Percentiles rank a stretch among this genome's conserved stretches.
Evolutionary conservation across 75 land plant genomes (phyloP).

Genomic region (Pseudotsuga menziesii): DNA sequence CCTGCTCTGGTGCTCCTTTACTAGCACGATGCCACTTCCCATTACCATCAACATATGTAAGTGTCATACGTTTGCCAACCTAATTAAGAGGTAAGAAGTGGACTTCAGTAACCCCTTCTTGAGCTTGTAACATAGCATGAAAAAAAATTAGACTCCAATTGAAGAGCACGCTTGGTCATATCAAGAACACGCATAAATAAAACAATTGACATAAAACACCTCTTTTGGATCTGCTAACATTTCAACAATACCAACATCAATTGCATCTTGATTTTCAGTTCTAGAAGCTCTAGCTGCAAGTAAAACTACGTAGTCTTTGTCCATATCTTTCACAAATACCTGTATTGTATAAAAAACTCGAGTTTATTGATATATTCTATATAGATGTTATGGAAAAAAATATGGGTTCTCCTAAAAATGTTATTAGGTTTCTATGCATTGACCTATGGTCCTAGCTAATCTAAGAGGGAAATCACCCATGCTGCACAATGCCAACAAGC

Average conservation of each 20-base stretch:
- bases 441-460: no score
- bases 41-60: conserved; percentile 66
- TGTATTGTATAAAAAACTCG: background rate
- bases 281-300: conserved; percentile 48
- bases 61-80: conserved; percentile 80
- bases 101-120: conserved; percentile 57
- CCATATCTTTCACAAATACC: conserved; percentile 47
- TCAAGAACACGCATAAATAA: background rate
- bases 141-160: background rate
- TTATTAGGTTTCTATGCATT: background rate
- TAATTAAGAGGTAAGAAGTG: conserved; percentile 81
- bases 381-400: background rate
- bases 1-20: conserved; percentile 93
- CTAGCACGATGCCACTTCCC: conserved; percentile 82
- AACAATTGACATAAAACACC: conserved; percentile 13
- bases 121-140: conserved; percentile 33
- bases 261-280: conserved; percentile 52
- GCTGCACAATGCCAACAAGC: background rate
- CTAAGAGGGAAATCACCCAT: no score
- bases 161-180: background rate
- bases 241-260: conserved; percentile 51
- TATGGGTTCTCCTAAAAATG: background rate
- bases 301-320: conserved; percentile 28
- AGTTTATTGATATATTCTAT: background rate
- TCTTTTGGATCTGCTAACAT: conserved; percentile 48